A percentile compares a stretch with the other conserved stretches of the same genome.
Evolutionary conservation across 495 filamentous ascomycete species (phyloP).

Genomic region (Chaetomium tenue): DNA sequence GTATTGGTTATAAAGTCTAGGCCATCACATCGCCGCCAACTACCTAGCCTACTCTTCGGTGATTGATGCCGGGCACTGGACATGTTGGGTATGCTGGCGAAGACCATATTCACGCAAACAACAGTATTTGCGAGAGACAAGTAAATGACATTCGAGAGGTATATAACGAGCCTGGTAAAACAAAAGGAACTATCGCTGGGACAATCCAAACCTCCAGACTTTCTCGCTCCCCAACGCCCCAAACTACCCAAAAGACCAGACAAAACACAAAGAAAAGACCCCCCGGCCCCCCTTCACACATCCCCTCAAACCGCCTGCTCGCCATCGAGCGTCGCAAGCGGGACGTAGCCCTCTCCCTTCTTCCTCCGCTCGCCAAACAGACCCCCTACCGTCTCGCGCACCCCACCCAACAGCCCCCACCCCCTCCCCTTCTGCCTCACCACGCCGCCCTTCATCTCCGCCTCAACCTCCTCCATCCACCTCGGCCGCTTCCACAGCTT

Average conservation of each 20-base stretch:
- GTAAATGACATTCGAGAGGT: slow-evolving; percentile 11
- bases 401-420: slow-evolving; percentile 46
- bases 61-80: too few species aligned
- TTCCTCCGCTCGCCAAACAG: slow-evolving; percentile 38
- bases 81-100: too few species aligned
- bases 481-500: slow-evolving; percentile 82
- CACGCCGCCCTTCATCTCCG: slow-evolving; percentile 42
- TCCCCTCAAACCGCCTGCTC: slow-evolving; percentile 21
- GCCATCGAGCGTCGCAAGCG: slow-evolving; percentile 50
- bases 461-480: slow-evolving; percentile 77
- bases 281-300: background rate
- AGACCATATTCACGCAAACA: too few species aligned
- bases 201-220: background rate
- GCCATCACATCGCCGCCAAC: background rate
- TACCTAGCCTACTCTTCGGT: too few species aligned
- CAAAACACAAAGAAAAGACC: background rate
- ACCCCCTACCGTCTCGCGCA: slow-evolving; percentile 38
- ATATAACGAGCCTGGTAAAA: slow-evolving; percentile 1
- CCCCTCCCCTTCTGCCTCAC: slow-evolving; percentile 44
- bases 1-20: background rate
- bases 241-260: background rate
- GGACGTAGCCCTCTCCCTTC: slow-evolving; percentile 58
- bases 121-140: background rate
- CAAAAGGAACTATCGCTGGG: background rate
- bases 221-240: slow-evolving; percentile 6